Evolutionary conservation across 139 green algal species (phyloP), one percentile per base, ranked within the genome.

Genomic region (Yamagishiella unicocca): DNA sequence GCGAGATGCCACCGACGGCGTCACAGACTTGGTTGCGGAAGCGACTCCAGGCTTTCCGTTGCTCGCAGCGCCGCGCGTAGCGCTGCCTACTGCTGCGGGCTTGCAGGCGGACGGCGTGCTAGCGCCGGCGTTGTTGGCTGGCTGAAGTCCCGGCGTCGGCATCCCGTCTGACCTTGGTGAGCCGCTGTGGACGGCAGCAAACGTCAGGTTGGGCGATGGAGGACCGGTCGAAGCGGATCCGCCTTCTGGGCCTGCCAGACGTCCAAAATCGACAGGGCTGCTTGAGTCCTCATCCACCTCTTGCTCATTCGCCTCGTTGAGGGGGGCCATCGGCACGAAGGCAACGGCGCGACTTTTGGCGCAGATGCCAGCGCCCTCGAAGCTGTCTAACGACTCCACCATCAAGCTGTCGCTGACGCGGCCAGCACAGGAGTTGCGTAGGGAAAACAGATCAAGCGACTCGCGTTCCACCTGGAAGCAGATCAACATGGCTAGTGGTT

Each of bases 371-470:
- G 14, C 8, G 61, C 14, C 35, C 62, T 86, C 80, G 38, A 86
- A 86, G 31, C 40, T 76, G 42, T 86, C 80, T 7, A 86, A 43
- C 19, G 80, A 86, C 66, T 86, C 80, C 40, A 55, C 80, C 80
- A 77, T 77, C 4, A 86, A 42, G 62, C 79, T 85, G 38, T 85
- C 79, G 61, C 61, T 45, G 40, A 75, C 79, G 5, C 79, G 79
- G n/a, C 37, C 31, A 29, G 77, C 38, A 29, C 40, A 76, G 19
- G 79, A 85, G 40, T 62, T 43, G 21, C 64, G 80, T 31, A 78
- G 42, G 2, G 80, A 86, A 33, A 86, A 77, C 8, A 86, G 64
- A 31, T 86, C 64, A 10, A 86, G 80, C 45, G 80, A 86, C 66
- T 86, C 64, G 9, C 70, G 70, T 17, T 78, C 21, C 38, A 78